Conservation (phyloP, 2,329 filamentous ascomycete species). For the Fusarium sp. region DNA sequence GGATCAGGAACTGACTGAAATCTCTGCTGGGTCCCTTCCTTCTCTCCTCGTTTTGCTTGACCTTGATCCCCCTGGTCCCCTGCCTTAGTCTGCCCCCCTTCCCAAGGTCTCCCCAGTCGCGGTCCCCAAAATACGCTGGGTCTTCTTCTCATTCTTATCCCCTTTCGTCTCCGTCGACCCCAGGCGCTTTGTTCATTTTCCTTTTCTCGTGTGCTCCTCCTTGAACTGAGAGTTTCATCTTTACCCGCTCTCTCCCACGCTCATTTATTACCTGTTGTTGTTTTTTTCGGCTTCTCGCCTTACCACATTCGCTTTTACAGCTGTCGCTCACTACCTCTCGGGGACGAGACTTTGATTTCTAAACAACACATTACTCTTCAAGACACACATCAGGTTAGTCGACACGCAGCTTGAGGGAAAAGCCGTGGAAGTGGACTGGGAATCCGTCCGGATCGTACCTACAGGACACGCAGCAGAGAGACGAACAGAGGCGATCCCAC, state of each 20-base stretch:
- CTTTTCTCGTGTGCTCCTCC: slow-evolving; percentile 49
- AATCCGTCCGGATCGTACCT: background rate
- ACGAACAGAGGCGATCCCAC: slow-evolving; percentile 6
- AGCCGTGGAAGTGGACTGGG: background rate
- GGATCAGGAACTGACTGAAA: slow-evolving; percentile 11
- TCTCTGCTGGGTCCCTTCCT: slow-evolving; percentile 29
- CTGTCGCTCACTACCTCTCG: slow-evolving; percentile 42
- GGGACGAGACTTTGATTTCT: slow-evolving; percentile 39
- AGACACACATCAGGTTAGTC: slow-evolving; percentile 42
- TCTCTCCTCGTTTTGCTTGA: slow-evolving; percentile 13
- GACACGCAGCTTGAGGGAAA: background rate
- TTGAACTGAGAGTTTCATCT: slow-evolving; percentile 62
- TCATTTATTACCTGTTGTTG: slow-evolving; percentile 56
- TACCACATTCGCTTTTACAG: slow-evolving; percentile 48
- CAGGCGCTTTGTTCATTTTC: slow-evolving; percentile 42
- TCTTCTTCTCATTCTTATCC: slow-evolving; percentile 41
- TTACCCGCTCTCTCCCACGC: slow-evolving; percentile 64
- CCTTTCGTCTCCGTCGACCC: slow-evolving; percentile 44
- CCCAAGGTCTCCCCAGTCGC: slow-evolving; percentile 29
- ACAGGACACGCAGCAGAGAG: slow-evolving; percentile 5
- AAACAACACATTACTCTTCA: slow-evolving; percentile 10
- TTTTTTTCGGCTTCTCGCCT: slow-evolving; percentile 39
- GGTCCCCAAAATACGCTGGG: slow-evolving; percentile 40
- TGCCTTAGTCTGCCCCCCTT: slow-evolving; percentile 18
- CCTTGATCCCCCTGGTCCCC: slow-evolving; percentile 23